A percentile compares a stretch with the other conserved stretches of the same genome.
Evolutionary conservation across 805 yeast genomes (phyloP).

Genomic region (Pichia californica): DNA sequence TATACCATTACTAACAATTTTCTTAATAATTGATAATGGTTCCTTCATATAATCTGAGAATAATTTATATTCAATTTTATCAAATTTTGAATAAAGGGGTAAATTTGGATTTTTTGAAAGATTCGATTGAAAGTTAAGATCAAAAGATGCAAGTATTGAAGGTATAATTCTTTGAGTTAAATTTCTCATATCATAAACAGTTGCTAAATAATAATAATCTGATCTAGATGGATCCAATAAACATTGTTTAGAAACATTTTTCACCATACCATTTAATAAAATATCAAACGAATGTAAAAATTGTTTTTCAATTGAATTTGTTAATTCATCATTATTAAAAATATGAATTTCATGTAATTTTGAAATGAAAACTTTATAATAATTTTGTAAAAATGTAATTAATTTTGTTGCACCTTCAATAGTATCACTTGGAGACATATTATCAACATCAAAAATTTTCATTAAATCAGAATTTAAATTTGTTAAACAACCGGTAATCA

Average conservation of each 20-base stretch:
- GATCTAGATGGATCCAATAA: constrained; percentile 16
- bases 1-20: constrained; percentile 36
- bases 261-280: constrained; percentile 38
- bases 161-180: constrained; percentile 44
- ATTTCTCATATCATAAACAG: constrained; percentile 48
- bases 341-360: constrained; percentile 24
- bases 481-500: constrained; percentile 23
- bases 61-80: constrained; percentile 44
- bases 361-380: constrained; percentile 32
- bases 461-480: constrained; percentile 22
- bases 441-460: constrained; percentile 29
- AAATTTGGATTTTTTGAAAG: constrained; percentile 34
- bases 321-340: constrained; percentile 14
- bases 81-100: constrained; percentile 39
- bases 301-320: constrained; percentile 27
- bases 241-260: constrained; percentile 25
- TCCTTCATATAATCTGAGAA: constrained; percentile 48
- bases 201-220: constrained; percentile 25
- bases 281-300: constrained; percentile 31
- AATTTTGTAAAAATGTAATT: constrained; percentile 33
- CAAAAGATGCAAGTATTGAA: constrained; percentile 41
- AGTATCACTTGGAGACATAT: constrained; percentile 29
- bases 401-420: constrained; percentile 31
- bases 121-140: constrained; percentile 41
- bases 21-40: constrained; percentile 37